Base-by-base conservation (phyloP, 768 basidiomycete species). In the Boletellus sp. region DNA sequence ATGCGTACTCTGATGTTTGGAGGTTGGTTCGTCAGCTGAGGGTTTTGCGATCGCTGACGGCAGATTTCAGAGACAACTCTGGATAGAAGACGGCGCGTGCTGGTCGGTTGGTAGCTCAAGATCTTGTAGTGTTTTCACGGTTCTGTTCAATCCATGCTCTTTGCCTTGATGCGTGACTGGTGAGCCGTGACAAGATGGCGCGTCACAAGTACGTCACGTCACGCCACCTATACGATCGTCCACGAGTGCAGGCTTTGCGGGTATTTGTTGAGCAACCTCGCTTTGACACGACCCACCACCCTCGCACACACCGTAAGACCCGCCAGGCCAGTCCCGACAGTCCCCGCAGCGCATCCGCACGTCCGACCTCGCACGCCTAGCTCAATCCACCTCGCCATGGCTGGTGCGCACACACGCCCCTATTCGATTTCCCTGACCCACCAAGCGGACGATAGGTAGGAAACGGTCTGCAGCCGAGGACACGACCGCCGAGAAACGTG, bases 401-500 rank as follows among this genome's bases (percentile, higher is more conserved):
- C 58, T 33, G 68, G 70, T 70, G 48, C 41, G 66, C 31, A 39
- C 34, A 11, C 20, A 35, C 33, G 17, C 52, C 61, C 56, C 53
- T 63, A 59, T 55, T 40, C 16, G 13, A 33, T 3, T 6, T 36
- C 39, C 50, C 32, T n/a, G 22, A 20, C 48, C 52, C 6, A 57
- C 36, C 15, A 34, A 32, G 22, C 6, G 3, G 4, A 44, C 28
- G 20, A 11, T 51, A 71, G 74, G 74, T 56, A 74, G 68, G 41
- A 81, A 81, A 62, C 73, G 81, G 45, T 56, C 72, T 47, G 71
- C 77, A 26, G 69, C 72, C 7, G 75, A 71, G 7, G 61, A 62
- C 19, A 51, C 57, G 19, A 17, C 50, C 37, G 49, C 64, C 9
- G 66, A 48, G 43, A 68, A 62, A 48, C 66, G 66, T 39, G 68